Percentiles rank a stretch among this genome's conserved stretches.
Conservation (phyloP, 2,329 filamentous ascomycete genomes). For the Ophiostoma populinum region DNA sequence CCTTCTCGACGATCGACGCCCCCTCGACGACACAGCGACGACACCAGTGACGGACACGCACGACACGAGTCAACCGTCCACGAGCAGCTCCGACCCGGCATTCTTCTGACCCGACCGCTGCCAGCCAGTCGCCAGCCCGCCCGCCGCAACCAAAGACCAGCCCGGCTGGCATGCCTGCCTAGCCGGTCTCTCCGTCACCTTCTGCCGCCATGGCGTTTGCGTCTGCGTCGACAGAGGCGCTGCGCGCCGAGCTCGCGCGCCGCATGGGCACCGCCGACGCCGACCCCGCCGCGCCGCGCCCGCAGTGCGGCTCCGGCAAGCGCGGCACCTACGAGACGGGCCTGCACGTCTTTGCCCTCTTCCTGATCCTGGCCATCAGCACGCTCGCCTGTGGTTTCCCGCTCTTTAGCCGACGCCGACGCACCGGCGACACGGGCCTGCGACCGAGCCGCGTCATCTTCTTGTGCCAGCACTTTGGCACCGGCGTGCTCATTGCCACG, state of each 20-base stretch:
- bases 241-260: constrained; percentile 34
- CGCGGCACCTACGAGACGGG: constrained; percentile 45
- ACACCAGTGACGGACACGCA: too few relatives aligned
- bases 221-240: constrained; percentile 25
- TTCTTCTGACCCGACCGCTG: too few relatives aligned
- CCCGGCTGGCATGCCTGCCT: not conserved
- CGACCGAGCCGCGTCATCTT: constrained; percentile 45
- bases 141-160: too few relatives aligned
- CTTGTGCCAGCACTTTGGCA: constrained; percentile 59
- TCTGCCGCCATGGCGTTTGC: not conserved
- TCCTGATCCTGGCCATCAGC: constrained; percentile 46
- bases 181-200: too few relatives aligned
- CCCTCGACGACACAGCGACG: too few relatives aligned
- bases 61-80: too few relatives aligned
- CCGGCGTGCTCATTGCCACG: constrained; percentile 71
- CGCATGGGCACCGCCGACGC: constrained; percentile 24
- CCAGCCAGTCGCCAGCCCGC: too few relatives aligned
- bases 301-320: constrained; percentile 34
- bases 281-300: constrained; percentile 20
- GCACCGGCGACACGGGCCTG: constrained; percentile 36
- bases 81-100: too few relatives aligned
- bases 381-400: constrained; percentile 45
- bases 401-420: constrained; percentile 42
- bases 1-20: too few relatives aligned
- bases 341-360: constrained; percentile 48